Evolutionary conservation across 2,329 filamentous ascomycete species (phyloP).

Genomic region (Talaromyces sp.): DNA sequence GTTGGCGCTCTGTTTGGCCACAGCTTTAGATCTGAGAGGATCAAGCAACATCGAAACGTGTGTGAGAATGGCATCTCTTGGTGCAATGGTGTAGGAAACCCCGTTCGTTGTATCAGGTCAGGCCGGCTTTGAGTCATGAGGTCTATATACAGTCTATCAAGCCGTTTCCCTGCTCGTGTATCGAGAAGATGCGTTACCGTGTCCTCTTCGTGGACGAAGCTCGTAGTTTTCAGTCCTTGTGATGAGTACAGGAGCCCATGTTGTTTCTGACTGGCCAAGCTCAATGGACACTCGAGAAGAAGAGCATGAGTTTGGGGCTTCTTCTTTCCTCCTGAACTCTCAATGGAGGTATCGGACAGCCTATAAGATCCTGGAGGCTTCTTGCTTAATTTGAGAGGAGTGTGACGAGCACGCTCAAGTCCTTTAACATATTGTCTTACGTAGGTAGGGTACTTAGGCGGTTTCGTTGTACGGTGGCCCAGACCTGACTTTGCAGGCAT

Average conservation of each 20-base stretch:
- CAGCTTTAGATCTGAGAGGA: no score
- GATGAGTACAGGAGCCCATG: neutral
- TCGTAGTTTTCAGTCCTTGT: conserved; percentile 6
- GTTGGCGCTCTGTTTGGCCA: neutral
- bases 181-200: neutral
- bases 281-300: neutral
- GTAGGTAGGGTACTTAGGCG: no score
- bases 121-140: conserved; percentile 28
- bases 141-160: conserved; percentile 51
- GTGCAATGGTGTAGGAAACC: conserved; percentile 30
- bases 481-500: no score
- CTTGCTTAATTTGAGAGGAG: no score
- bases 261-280: neutral
- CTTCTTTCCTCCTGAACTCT: no score
- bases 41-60: no score
- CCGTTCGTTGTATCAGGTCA: conserved; percentile 23
- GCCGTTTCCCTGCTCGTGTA: conserved; percentile 42
- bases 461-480: no score
- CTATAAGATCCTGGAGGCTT: neutral
- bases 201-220: conserved; percentile 8
- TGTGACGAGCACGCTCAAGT: no score
- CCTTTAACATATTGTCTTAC: no score
- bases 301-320: no score
- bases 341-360: neutral
- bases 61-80: no score